A percentile compares a stretch with the other conserved stretches of the same genome.
These are phyloP conservation scores for Kodamaea neixiangensis DNA, from an alignment of 805 yeast genomes.

Conservation along the genomic window DNA sequence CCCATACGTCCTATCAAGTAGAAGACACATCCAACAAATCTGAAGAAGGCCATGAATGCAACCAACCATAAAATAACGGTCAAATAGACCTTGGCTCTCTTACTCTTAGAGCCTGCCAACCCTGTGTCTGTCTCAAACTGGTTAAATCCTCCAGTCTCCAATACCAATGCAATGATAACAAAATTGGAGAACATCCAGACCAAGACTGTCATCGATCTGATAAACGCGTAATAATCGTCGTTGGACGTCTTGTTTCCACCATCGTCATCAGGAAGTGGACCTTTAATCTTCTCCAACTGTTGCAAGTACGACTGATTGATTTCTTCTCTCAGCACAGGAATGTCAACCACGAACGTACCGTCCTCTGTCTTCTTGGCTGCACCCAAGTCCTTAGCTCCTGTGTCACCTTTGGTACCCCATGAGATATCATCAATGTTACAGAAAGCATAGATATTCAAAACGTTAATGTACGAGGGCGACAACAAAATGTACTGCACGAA, in stretches of 20 bases:
- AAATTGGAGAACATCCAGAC: constrained; percentile 49
- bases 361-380: constrained; percentile 53
- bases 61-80: constrained; percentile 62
- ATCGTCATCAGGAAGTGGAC: constrained; percentile 38
- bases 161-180: constrained; percentile 41
- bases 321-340: constrained; percentile 50
- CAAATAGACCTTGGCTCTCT: constrained; percentile 44
- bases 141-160: constrained; percentile 46
- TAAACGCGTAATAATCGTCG: constrained; percentile 48
- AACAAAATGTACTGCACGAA: constrained; percentile 52
- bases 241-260: constrained; percentile 30
- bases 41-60: constrained; percentile 58
- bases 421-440: constrained; percentile 73
- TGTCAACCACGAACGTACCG: constrained; percentile 57
- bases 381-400: constrained; percentile 59
- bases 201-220: constrained; percentile 48
- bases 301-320: constrained; percentile 54
- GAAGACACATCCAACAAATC: constrained; percentile 53
- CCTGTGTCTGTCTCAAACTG: constrained; percentile 35
- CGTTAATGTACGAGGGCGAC: constrained; percentile 55
- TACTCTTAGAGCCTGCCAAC: constrained; percentile 27
- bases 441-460: constrained; percentile 65
- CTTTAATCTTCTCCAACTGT: constrained; percentile 54
- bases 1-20: constrained; percentile 46
- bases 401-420: constrained; percentile 75